These are phyloP conservation scores for Daldinia loculata DNA, from an alignment of 495 filamentous ascomycete genomes.

Conservation along the genomic window DNA sequence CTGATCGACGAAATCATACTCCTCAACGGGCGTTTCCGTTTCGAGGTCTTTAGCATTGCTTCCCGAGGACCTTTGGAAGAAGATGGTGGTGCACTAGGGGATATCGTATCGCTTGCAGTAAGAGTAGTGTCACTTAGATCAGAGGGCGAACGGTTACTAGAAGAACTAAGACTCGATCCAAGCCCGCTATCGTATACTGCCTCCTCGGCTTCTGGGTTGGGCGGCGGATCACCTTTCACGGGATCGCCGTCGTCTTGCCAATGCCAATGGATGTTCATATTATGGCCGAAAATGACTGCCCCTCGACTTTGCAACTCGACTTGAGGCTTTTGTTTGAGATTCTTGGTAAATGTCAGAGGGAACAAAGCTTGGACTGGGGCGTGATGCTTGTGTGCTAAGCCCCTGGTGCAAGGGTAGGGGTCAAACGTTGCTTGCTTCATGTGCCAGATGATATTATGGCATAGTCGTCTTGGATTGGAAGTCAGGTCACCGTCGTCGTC, in stretches of 20 bases:
- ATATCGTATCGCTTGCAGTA: neutral
- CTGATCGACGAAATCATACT: neutral
- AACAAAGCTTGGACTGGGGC: no score
- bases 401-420: no score
- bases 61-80: neutral
- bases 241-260: conserved; percentile 31
- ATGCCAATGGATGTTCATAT: no score
- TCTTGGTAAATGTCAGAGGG: no score
- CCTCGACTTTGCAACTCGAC: no score
- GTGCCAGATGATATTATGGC: no score
- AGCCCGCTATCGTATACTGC: conserved; percentile 17
- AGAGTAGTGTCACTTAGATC: neutral
- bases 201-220: neutral
- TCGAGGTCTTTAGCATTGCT: neutral
- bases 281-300: no score
- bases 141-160: neutral
- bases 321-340: no score
- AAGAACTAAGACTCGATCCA: conserved; percentile 22
- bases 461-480: no score
- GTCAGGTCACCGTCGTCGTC: no score
- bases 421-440: no score
- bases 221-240: conserved; percentile 14
- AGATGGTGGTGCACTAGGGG: neutral
- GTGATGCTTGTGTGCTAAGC: no score
- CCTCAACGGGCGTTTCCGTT: neutral